Conservation (phyloP, 495 filamentous ascomycete species). For the Talaromyces thailandensis region DNA sequence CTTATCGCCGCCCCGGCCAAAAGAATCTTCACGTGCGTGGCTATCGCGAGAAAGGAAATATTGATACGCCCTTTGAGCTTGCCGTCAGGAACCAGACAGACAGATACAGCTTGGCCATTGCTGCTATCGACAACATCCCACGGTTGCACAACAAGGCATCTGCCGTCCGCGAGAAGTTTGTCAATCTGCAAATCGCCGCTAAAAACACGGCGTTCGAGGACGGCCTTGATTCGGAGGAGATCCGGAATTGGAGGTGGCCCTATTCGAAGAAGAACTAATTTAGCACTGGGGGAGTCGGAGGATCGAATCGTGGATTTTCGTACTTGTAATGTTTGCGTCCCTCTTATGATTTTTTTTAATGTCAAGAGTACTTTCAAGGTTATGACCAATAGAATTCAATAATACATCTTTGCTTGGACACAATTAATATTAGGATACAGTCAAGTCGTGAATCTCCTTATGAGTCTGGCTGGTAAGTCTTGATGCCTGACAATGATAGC, state of each 20-base stretch:
- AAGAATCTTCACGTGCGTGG: slow-evolving; percentile 59
- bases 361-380: background rate
- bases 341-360: background rate
- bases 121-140: slow-evolving; percentile 57
- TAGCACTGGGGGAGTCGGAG: background rate
- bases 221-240: slow-evolving; percentile 56
- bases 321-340: background rate
- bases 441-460: background rate
- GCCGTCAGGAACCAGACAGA: slow-evolving; percentile 65
- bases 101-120: slow-evolving; percentile 61
- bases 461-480: background rate
- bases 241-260: slow-evolving; percentile 58
- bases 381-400: background rate
- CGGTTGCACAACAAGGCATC: slow-evolving; percentile 47
- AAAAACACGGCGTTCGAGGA: slow-evolving; percentile 52
- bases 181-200: slow-evolving; percentile 48
- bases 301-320: background rate
- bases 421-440: too few species aligned
- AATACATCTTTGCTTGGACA: background rate
- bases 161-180: slow-evolving; percentile 48
- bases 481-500: background rate
- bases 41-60: slow-evolving; percentile 71
- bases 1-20: slow-evolving; percentile 57
- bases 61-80: slow-evolving; percentile 65
- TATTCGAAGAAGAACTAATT: slow-evolving; percentile 14